Evolutionary conservation across 805 yeast species (phyloP), one percentile per base, ranked within the genome.

Genomic region (Aciculoconidium aculeatum): DNA sequence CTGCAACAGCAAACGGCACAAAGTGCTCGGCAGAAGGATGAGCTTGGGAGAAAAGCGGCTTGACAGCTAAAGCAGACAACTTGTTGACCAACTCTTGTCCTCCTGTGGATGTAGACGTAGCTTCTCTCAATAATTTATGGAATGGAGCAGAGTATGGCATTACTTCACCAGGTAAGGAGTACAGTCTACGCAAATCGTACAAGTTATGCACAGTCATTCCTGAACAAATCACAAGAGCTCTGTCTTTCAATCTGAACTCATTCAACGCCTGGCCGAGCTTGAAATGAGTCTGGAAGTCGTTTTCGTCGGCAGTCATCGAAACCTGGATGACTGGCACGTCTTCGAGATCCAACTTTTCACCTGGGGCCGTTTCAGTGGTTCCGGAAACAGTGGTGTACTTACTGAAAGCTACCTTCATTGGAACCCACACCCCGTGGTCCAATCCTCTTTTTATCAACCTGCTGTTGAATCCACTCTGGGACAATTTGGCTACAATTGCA

Each of bases 341-440:
- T 5, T 54, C 49, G 16, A 71, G 38, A 32, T 70, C 75, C 28
- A 44, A 36, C n/a, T 21, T 13, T 22, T 62, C 58, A 7, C 30
- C 30, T 4, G 22, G 24, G 7, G 35, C 30, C 9, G 28, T 27
- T 15, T 17, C 11, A 22, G 27, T 9, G 5, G 16, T 7, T 17
- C 62, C 61, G 15, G 62, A 49, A 19, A 31, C 23, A 1, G 40
- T 23, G 23, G 36, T 49, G 23, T 72, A 65, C 39, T 50, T 49
- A 5, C 57, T 45, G 34, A 82, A 80, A 6, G 84, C 85, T 14
- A 79, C 81, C 45, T 80, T 75, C 35, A 78, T 64, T 1, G 90
- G 90, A 5, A 80, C 87, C 86, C 90, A 83, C 6, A 67, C 78
- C 5, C 94, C 94, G 55, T 83, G 94, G 48, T 83, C 94, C 13